Evolutionary conservation across 306 rosid species (phyloP).

Genomic region (Echinosophora koreensis): DNA sequence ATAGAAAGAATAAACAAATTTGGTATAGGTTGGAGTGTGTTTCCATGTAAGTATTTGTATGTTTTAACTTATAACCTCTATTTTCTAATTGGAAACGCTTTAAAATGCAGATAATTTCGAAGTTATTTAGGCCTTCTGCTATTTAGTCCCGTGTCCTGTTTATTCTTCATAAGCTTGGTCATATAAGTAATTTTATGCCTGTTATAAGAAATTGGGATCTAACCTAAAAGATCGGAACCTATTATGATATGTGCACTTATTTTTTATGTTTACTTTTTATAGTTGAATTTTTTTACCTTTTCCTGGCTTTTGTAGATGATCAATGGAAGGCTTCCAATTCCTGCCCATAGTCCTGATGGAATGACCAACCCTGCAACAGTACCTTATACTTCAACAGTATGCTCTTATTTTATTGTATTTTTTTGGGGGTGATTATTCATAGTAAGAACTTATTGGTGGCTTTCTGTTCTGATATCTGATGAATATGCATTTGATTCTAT

Average conservation of each 20-base stretch:
- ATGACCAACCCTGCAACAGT: constrained; percentile 63
- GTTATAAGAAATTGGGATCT: constrained; percentile 2
- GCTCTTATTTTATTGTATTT: constrained; percentile 32
- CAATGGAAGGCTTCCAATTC: constrained; percentile 80
- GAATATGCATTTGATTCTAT: constrained; percentile 10
- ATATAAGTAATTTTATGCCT: constrained; percentile 25
- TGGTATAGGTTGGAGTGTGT: background rate
- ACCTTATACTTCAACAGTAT: constrained; percentile 85
- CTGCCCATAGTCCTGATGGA: constrained; percentile 83
- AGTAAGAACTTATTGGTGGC: background rate
- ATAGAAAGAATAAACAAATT: background rate
- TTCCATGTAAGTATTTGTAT: background rate
- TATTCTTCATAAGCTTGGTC: constrained; percentile 19
- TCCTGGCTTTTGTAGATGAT: constrained; percentile 58
- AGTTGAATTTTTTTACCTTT: background rate
- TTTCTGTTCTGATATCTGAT: constrained; percentile 32
- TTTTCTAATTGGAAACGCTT: constrained; percentile 24
- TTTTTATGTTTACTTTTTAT: constrained; percentile 1
- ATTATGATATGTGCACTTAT: background rate
- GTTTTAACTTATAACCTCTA: constrained; percentile 1
- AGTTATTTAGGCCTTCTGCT: constrained; percentile 19
- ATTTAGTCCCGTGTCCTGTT: background rate
- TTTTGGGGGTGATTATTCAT: constrained; percentile 10
- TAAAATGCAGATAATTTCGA: background rate
- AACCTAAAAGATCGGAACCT: constrained; percentile 19